Evolutionary conservation across 2,329 filamentous ascomycete species (phyloP).

Genomic region (Simplicillium sp.): DNA sequence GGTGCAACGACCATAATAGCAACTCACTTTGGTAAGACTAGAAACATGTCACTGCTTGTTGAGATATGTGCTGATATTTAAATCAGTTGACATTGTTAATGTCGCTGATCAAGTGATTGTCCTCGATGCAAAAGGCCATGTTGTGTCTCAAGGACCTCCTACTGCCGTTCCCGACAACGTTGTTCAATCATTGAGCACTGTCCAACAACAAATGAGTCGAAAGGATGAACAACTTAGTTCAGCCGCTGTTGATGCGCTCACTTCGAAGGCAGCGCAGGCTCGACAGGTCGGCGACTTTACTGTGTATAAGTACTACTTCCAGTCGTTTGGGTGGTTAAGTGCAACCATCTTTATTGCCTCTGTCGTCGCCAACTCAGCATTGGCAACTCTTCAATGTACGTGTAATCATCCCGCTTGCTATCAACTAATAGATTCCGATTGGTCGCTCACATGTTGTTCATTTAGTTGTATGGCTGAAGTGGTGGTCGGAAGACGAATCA

Average conservation of each 20-base stretch:
- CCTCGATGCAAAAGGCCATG: slow-evolving; percentile 4
- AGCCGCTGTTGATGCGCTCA: too few species aligned
- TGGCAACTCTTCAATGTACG: background rate
- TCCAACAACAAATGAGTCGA: too few species aligned
- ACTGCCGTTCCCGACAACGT: slow-evolving; percentile 2
- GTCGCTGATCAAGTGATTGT: slow-evolving; percentile 2
- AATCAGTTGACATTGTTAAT: slow-evolving; percentile 1
- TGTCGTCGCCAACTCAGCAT: background rate
- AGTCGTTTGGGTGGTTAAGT: slow-evolving; percentile 3
- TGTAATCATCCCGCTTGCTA: too few species aligned
- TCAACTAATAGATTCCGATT: too few species aligned
- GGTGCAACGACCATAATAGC: slow-evolving; percentile 2
- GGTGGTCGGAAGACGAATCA: too few species aligned
- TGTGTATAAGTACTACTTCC: slow-evolving; percentile 7
- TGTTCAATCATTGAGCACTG: too few species aligned
- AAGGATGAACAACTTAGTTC: slow-evolving; percentile 1
- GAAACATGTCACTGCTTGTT: too few species aligned
- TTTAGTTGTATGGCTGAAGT: too few species aligned
- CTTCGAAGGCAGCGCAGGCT: background rate
- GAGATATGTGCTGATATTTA: too few species aligned
- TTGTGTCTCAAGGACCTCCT: slow-evolving; percentile 5
- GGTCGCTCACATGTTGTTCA: too few species aligned
- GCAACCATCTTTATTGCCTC: slow-evolving; percentile 1
- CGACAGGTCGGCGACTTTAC: slow-evolving; percentile 3
- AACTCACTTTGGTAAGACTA: background rate